Evolutionary conservation across 2,329 filamentous ascomycete species (phyloP), one percentile per base, ranked within the genome.

Genomic region (Ceratocystis variospora): DNA sequence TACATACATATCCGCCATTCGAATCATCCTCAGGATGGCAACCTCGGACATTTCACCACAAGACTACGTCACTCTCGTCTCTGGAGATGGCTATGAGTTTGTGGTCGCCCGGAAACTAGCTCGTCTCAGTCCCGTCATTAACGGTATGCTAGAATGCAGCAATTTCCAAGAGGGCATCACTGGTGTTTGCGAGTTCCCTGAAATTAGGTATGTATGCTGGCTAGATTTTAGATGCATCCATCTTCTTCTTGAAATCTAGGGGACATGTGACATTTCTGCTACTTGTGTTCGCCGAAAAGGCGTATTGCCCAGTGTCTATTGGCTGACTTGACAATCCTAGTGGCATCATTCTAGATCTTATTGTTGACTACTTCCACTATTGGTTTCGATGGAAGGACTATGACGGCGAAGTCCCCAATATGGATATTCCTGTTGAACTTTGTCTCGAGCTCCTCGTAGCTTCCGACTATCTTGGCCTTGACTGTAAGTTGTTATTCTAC

Each of bases 321-420:
- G 12, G 31, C 12, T 53, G 61, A 37, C 57, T 64, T 68, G n/a
- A 68, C 64, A 69, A 68, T 71, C 67, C 28, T 73, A 91, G 87
- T 75, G 87, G 84, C 69, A 78, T 87, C 64, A 83, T 91, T 5
- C 83, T 93, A 2, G 88, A 92, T 74, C 90, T 90, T 73, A 85
- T 92, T 41, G 88, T 86, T 74, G 87, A 92, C 76, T 93, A 92
- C 76, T 86, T 91, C 69, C 88, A 90, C 73, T 93, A 91, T 78
- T 88, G 87, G 79, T 92, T 91, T 78, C 88, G 88, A 78, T 86
- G 90, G 75, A 87, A 86, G 72, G 81, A 89, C 75, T 81, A 81
- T 63, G 82, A 90, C 70, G 85, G 87, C 70, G 85, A 90, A 71
- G 87, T 91, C 22, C 85, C 87, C 3, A 89, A 93, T 72, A 87